phyloP scores from a whole-genome alignment of 1,284 basidiomycete species.

The Coniophora puteana region DNA sequence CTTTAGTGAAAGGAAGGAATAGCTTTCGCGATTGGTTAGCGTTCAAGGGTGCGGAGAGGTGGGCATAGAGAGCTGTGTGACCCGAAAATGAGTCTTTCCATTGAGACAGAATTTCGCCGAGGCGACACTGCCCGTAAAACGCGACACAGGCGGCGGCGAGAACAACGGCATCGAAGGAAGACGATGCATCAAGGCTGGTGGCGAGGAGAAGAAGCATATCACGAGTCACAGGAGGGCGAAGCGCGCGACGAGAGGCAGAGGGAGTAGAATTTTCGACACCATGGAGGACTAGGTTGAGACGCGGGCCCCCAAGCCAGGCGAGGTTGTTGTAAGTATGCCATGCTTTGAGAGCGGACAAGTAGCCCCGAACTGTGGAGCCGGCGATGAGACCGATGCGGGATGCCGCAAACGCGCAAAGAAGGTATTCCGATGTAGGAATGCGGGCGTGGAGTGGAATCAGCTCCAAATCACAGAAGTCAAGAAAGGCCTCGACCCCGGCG shows the following conservation, averaged over 20 bases:
- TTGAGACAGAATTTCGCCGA: slow-evolving; percentile 7
- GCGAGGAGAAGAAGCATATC: background rate
- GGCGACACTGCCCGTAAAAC: slow-evolving; percentile 3
- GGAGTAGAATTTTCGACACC: background rate
- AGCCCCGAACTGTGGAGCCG: background rate
- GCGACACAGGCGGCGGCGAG: background rate
- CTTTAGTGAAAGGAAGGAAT: slow-evolving; percentile 6
- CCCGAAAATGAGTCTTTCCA: background rate
- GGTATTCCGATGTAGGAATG: slow-evolving; percentile 1
- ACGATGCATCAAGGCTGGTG: background rate
- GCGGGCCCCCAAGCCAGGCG: background rate
- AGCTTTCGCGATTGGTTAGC: background rate
- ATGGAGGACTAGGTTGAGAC: background rate
- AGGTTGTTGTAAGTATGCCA: slow-evolving; percentile 9
- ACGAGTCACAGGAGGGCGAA: background rate
- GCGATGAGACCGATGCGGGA: background rate
- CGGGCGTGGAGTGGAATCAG: background rate
- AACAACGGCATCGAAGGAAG: background rate
- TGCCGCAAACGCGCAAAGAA: slow-evolving; percentile 4
- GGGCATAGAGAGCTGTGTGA: background rate
- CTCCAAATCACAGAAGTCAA: background rate
- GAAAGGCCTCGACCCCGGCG: background rate
- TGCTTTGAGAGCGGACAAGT: slow-evolving; percentile 1
- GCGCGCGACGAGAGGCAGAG: background rate
- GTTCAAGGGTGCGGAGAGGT: background rate